Conservation (phyloP, 2,329 filamentous ascomycete species). For the Colletotrichum graminicola region DNA sequence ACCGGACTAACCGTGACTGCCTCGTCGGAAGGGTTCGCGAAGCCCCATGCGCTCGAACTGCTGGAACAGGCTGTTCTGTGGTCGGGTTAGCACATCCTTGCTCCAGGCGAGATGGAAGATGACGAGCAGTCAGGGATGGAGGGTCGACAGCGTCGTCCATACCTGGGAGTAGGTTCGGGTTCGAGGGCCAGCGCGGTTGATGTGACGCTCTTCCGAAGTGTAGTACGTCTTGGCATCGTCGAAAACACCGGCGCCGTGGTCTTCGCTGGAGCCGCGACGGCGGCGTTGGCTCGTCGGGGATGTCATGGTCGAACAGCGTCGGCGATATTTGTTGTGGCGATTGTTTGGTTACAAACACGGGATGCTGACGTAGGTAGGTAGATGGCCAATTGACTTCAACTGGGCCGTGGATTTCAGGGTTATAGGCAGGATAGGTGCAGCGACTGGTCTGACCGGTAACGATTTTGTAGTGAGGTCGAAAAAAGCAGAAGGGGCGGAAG, state of each 20-base stretch:
- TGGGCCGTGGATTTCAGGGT: background rate
- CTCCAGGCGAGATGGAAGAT: background rate
- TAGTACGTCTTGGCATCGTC: slow-evolving; percentile 73
- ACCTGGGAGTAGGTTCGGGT: slow-evolving; percentile 71
- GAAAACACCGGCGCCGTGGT: slow-evolving; percentile 58
- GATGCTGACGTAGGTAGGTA: background rate
- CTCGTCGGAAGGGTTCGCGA: slow-evolving; percentile 68
- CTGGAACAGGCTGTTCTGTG: slow-evolving; percentile 65
- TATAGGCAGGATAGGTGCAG: background rate
- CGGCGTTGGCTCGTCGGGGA: slow-evolving; percentile 41
- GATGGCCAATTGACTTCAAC: slow-evolving; percentile 14
- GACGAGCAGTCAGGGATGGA: slow-evolving; percentile 21
- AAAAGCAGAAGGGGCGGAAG: slow-evolving; percentile 1
- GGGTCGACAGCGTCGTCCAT: slow-evolving; percentile 41
- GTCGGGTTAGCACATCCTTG: slow-evolving; percentile 22
- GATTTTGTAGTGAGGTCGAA: slow-evolving; percentile 9
- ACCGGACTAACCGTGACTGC: slow-evolving; percentile 66
- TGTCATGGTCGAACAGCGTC: slow-evolving; percentile 35
- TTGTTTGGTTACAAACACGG: slow-evolving; percentile 11
- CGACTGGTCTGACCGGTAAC: background rate
- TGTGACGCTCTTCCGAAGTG: slow-evolving; percentile 66
- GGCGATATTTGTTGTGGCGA: slow-evolving; percentile 12
- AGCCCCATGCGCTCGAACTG: slow-evolving; percentile 66
- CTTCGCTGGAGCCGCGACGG: slow-evolving; percentile 58
- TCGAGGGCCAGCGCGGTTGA: slow-evolving; percentile 61